Evolutionary conservation across 2,329 filamentous ascomycete genomes (phyloP).

Genomic region (Helotiales sp.): DNA sequence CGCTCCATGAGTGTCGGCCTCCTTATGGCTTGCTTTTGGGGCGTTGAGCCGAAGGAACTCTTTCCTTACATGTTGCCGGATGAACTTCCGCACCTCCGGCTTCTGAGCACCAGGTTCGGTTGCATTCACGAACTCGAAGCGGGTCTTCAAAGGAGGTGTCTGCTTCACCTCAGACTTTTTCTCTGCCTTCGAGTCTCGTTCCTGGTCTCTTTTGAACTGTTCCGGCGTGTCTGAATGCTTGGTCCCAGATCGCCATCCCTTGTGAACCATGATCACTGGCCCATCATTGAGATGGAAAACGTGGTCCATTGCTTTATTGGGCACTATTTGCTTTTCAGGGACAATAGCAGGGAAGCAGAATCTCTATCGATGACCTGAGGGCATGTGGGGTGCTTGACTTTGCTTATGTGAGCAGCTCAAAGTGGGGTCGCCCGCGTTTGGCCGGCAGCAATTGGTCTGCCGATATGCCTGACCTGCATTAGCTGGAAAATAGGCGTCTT

Average conservation of each 20-base stretch:
- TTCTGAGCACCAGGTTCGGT: constrained; percentile 12
- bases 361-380: no score
- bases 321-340: no score
- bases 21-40: neutral
- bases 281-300: neutral
- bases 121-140: constrained; percentile 22
- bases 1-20: neutral
- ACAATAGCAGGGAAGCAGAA: no score
- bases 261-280: constrained; percentile 1
- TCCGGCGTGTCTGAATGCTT: neutral
- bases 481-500: neutral
- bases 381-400: neutral
- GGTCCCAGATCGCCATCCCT: constrained; percentile 4
- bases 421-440: no score
- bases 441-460: neutral
- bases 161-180: neutral
- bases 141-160: neutral
- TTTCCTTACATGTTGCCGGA: constrained; percentile 24
- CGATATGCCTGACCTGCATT: neutral
- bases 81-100: constrained; percentile 13
- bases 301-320: no score
- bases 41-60: constrained; percentile 15
- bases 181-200: neutral
- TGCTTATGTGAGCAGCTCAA: constrained; percentile 1
- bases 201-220: neutral